Evolutionary conservation across 192 early-diverging fungal species (phyloP).

Genomic region (Entomortierella lignicola): DNA sequence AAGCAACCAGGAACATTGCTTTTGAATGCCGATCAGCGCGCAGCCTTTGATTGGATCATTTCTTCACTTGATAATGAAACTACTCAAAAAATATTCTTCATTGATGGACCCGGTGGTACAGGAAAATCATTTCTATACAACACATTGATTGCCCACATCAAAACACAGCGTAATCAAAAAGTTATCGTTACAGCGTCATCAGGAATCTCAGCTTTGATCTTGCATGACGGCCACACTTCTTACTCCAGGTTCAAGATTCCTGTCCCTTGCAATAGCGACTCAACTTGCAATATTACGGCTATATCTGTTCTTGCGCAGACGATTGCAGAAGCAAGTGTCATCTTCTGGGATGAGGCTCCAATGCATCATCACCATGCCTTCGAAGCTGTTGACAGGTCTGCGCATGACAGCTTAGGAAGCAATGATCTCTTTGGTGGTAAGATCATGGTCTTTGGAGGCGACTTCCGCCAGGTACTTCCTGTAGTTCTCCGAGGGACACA

Average conservation of each 20-base stretch:
- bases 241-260: conserved; percentile 51
- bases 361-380: conserved; percentile 26
- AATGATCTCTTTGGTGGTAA: conserved; percentile 22
- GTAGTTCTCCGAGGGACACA: conserved; percentile 23
- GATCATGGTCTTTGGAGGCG: conserved; percentile 38
- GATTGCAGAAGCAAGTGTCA: conserved; percentile 5
- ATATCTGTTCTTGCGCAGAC: background rate
- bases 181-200: conserved; percentile 35
- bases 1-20: background rate
- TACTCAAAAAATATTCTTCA: conserved; percentile 4
- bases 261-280: conserved; percentile 1
- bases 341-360: conserved; percentile 56
- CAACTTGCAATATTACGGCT: conserved; percentile 10
- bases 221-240: conserved; percentile 35
- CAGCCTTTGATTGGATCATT: background rate
- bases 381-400: conserved; percentile 25
- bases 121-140: conserved; percentile 43
- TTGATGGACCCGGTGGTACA: conserved; percentile 31
- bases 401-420: conserved; percentile 11
- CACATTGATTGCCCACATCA: conserved; percentile 13
- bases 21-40: conserved; percentile 5
- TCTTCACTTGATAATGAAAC: background rate
- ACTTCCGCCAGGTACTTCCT: conserved; percentile 40
- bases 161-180: background rate
- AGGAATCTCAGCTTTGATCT: conserved; percentile 43